Evolutionary conservation across 257 asterid genomes (phyloP).

Genomic region (Solanum medicagineum): DNA sequence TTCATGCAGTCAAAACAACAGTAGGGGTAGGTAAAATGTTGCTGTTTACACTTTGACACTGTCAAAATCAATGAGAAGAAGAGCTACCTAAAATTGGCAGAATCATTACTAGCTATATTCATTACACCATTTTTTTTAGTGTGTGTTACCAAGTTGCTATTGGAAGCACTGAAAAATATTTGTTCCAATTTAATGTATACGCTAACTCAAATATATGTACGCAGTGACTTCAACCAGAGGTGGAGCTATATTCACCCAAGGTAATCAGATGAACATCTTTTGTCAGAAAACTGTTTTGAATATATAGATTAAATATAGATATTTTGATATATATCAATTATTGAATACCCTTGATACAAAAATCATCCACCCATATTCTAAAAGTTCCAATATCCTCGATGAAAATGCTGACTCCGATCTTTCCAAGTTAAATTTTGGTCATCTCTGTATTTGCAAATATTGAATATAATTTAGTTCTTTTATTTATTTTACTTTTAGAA

Average conservation of each 20-base stretch:
- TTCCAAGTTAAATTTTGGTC: not conserved
- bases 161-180: not conserved
- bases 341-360: no score
- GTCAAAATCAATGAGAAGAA: not conserved
- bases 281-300: no score
- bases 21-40: not conserved
- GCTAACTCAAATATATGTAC: not conserved
- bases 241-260: no score
- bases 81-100: not conserved
- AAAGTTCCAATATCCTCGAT: rapidly evolving
- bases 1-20: not conserved
- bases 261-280: no score
- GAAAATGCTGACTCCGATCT: not conserved
- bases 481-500: not conserved
- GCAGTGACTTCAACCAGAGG: no score
- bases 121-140: not conserved
- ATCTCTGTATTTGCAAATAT: not conserved
- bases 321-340: no score
- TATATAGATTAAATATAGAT: no score
- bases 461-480: no score
- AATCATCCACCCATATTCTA: no score
- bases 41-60: not conserved
- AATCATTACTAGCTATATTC: not conserved
- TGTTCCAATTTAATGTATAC: not conserved
- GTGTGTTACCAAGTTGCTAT: not conserved